Evolutionary conservation across 1,284 basidiomycete genomes (phyloP), one percentile per base, ranked within the genome.

Genomic region (Neonothopanus nambi): DNA sequence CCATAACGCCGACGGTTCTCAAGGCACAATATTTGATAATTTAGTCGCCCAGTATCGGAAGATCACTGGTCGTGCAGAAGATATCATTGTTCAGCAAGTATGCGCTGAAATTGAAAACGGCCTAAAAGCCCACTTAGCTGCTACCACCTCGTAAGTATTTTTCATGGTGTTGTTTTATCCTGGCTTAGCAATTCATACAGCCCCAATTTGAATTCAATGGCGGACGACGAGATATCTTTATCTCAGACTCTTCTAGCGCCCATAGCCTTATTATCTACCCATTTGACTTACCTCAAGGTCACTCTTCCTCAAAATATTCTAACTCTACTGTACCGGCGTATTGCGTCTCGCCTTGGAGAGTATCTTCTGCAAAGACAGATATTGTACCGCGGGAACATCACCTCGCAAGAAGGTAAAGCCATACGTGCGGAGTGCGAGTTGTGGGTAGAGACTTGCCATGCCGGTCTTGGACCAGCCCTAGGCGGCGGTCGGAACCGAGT

Each of bases 331-430:
- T 95, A 95, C 65, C 79, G 91, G 37, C 80, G 80, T 38, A 81
- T 88, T 51, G 81, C 85, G 4, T 71, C 81, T 5, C 81, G 82
- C 44, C 66, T 95, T 8, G 76, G 84, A 0, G 81, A 85, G 51
- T 86, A 93, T 64, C 86, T 95, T 49, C 67, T 89, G 4, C 90
- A 93, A 61, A 84, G 91, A n/a, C 84, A 87, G 56, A 84, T 95
- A 35, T 69, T 89, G 26, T 92, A 88, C 64, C 84, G 90, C 40
- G 88, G 91, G 0, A 81, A 82, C 53, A 79, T 92, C 51, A 76
- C 76, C 49, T 67, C 73, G 18, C 66, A 65, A 33, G 84, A 84
- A 52, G 86, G 80, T 44, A 79, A 74, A 61, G 67, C 70, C 11
- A 77, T 93, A 18, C 74, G 75, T 26, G 77, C 80, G 0, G 91